phyloP scores from a whole-genome alignment of 345 rosid genomes.

The Citrus trifoliata region DNA sequence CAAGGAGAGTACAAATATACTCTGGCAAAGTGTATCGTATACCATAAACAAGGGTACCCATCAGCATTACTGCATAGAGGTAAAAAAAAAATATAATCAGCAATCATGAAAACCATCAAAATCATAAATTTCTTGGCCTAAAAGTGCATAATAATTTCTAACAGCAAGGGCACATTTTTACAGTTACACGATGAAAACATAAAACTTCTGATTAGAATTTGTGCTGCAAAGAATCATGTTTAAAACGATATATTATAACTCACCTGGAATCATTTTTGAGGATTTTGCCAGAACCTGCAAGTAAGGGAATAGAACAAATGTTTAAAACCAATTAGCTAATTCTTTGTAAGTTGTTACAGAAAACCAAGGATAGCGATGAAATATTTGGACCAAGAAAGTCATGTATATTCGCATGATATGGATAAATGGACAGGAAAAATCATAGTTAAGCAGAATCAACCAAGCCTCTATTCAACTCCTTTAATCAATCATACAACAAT shows the following conservation, averaged over 20 bases:
- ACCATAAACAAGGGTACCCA: slow-evolving; percentile 90
- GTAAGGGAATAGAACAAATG: slow-evolving; percentile 13
- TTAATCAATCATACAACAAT: neutral
- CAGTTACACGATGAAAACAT: neutral
- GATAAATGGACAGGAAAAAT: neutral
- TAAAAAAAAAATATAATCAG: slow-evolving; percentile 19
- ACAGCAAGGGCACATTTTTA: neutral
- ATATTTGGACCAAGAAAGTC: neutral
- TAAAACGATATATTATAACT: neutral
- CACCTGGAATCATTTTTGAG: slow-evolving; percentile 97
- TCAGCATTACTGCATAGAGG: slow-evolving; percentile 74
- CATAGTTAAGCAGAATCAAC: neutral
- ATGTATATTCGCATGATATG: neutral
- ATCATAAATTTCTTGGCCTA: neutral
- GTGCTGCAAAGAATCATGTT: neutral
- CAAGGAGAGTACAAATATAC: slow-evolving; percentile 77
- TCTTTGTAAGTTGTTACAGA: neutral
- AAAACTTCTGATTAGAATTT: neutral
- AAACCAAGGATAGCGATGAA: neutral
- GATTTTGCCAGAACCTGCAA: slow-evolving; percentile 90
- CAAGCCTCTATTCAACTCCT: neutral
- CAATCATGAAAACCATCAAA: slow-evolving; percentile 3
- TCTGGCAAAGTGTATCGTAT: slow-evolving; percentile 76
- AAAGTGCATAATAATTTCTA: neutral
- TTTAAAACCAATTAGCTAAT: neutral